Conservation (phyloP, 768 basidiomycete species). For the Lactarius trivialis region DNA sequence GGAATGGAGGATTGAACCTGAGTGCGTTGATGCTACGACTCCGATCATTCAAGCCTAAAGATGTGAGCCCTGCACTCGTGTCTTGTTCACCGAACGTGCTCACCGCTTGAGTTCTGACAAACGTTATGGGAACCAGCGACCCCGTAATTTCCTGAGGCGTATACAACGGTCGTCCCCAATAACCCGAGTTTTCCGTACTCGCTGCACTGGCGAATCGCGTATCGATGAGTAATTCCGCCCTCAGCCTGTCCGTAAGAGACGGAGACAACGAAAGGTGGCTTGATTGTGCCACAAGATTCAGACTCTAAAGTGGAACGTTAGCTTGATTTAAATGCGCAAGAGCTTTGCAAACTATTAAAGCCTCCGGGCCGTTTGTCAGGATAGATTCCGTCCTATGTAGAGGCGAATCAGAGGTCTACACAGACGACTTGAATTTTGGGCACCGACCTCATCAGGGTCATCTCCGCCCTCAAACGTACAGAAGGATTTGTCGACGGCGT, state of each 20-base stretch:
- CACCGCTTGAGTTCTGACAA: no score
- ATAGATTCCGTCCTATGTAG: constrained; percentile 28
- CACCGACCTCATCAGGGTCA: neutral
- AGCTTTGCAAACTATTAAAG: constrained; percentile 28
- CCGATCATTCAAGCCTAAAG: constrained; percentile 25
- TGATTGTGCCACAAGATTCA: constrained; percentile 34
- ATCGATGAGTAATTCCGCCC: constrained; percentile 31
- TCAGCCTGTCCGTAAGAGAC: constrained; percentile 38
- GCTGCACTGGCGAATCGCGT: constrained; percentile 36
- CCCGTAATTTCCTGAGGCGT: constrained; percentile 27
- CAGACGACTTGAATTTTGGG: neutral
- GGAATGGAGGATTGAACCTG: constrained; percentile 40
- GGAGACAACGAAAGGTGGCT: constrained; percentile 35
- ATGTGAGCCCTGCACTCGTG: no score
- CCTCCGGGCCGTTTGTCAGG: constrained; percentile 36
- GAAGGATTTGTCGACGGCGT: no score
- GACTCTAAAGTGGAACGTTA: constrained; percentile 21
- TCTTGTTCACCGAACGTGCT: no score
- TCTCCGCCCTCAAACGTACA: no score
- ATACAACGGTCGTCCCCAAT: constrained; percentile 37
- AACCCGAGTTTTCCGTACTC: constrained; percentile 43
- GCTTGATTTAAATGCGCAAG: no score
- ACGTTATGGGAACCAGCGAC: no score
- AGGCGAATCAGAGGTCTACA: neutral
- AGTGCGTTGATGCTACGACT: constrained; percentile 21